These are phyloP conservation scores for Colletotrichum abscissum DNA, from an alignment of 2,329 filamentous ascomycete genomes.

Conservation along the genomic window DNA sequence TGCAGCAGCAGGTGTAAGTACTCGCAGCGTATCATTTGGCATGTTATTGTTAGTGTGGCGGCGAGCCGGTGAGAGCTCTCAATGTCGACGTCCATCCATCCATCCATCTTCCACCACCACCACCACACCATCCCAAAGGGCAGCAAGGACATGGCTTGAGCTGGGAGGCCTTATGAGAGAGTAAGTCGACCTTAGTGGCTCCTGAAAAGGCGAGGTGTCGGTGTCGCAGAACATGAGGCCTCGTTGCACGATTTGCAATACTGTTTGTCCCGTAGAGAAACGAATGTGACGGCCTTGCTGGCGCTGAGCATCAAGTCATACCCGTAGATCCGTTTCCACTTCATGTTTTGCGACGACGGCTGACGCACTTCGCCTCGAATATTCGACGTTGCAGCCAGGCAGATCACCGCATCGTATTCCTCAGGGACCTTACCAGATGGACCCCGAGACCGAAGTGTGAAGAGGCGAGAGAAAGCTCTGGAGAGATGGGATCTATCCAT, in stretches of 20 bases:
- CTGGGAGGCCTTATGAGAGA: background rate
- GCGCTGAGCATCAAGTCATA: background rate
- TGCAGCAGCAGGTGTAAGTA: too few species aligned
- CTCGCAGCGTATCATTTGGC: background rate
- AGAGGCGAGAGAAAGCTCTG: too few species aligned
- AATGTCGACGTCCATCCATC: background rate
- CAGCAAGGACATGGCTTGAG: slow-evolving; percentile 3
- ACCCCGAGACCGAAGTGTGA: background rate
- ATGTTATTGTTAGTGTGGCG: background rate
- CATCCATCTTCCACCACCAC: background rate
- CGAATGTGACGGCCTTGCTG: background rate
- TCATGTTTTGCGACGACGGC: background rate
- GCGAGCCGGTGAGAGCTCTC: background rate
- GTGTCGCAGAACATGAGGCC: slow-evolving; percentile 1
- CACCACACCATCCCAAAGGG: background rate
- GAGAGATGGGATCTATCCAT: background rate
- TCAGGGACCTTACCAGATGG: background rate
- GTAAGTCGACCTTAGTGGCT: background rate
- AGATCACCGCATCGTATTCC: background rate
- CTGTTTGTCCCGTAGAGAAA: slow-evolving; percentile 13
- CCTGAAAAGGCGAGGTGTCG: background rate
- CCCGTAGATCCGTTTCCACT: slow-evolving; percentile 3
- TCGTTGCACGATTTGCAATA: slow-evolving; percentile 23
- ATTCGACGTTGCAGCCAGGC: background rate
- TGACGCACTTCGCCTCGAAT: slow-evolving; percentile 18